phyloP scores from a whole-genome alignment of 116 monocot genomes.

The Iris pallida region DNA sequence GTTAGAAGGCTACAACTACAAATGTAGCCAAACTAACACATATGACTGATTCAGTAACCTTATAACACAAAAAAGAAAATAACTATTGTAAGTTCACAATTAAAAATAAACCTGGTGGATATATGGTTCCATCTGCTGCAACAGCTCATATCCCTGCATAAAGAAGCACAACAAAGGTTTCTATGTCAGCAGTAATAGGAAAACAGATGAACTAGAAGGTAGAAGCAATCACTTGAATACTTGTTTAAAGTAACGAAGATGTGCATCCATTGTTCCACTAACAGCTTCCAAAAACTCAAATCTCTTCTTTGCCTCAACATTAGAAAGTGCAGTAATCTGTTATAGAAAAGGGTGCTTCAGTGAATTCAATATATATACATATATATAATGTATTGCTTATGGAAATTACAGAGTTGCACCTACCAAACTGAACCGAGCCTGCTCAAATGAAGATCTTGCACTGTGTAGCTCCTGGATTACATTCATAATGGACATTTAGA shows the following conservation, averaged over 20 bases:
- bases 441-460: constrained; percentile 98
- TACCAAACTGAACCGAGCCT: constrained; percentile 97
- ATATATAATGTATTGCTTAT: not conserved
- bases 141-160: constrained; percentile 86
- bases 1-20: too few species aligned
- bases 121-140: constrained; percentile 99
- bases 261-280: constrained; percentile 99
- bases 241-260: constrained; percentile 99
- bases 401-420: not conserved
- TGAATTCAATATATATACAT: not conserved
- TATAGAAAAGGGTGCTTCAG: not conserved
- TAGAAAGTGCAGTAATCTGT: constrained; percentile 87
- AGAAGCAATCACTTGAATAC: constrained; percentile 22
- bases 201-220: not conserved
- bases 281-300: constrained; percentile 99
- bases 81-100: too few species aligned
- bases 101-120: constrained; percentile 75
- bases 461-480: constrained; percentile 71
- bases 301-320: constrained; percentile 97
- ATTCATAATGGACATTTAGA: constrained; percentile 3
- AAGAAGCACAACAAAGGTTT: constrained; percentile 9
- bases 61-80: too few species aligned
- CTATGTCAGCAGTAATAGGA: not conserved
- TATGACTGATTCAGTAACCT: too few species aligned
- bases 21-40: too few species aligned